Evolutionary conservation across 2,329 filamentous ascomycete genomes (phyloP).

Genomic region (Monilinia vaccinii-corymbosi): DNA sequence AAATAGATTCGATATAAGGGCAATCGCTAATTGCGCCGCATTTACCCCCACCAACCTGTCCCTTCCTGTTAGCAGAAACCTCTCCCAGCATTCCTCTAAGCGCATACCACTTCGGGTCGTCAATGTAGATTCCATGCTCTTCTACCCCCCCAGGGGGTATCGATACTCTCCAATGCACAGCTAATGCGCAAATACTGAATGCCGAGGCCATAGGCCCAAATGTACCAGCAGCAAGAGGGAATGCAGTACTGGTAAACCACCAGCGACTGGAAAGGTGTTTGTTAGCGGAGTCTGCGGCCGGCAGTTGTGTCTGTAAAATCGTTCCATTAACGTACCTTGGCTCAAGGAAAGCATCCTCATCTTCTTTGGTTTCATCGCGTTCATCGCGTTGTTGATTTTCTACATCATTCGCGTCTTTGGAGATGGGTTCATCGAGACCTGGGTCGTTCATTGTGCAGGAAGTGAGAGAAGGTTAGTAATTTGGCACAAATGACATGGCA

Average conservation of each 20-base stretch:
- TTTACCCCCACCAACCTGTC: conserved; percentile 64
- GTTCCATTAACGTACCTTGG: conserved; percentile 17
- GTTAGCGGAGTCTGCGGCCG: not conserved
- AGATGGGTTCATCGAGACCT: conserved; percentile 25
- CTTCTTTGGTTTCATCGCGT: conserved; percentile 19
- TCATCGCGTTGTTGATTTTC: conserved; percentile 22
- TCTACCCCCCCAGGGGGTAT: conserved; percentile 41
- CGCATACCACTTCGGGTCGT: conserved; percentile 61
- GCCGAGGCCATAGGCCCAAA: conserved; percentile 81
- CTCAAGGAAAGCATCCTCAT: conserved; percentile 24
- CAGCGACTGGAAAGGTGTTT: conserved; percentile 31
- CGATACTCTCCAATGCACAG: conserved; percentile 64
- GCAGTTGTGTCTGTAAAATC: not conserved
- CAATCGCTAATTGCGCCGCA: conserved; percentile 65
- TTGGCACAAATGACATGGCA: not conserved
- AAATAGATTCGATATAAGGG: conserved; percentile 70
- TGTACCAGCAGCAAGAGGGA: conserved; percentile 75
- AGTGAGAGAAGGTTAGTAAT: not conserved
- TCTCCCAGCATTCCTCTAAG: not conserved
- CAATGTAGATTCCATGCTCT: conserved; percentile 44
- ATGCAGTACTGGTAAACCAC: conserved; percentile 56
- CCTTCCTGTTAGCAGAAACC: not conserved
- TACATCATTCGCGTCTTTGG: conserved; percentile 22
- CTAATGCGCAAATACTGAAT: conserved; percentile 79
- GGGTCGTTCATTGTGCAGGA: conserved; percentile 27